Conservation (phyloP, 805 yeast species). For the Saccharomycopsis sp. region DNA sequence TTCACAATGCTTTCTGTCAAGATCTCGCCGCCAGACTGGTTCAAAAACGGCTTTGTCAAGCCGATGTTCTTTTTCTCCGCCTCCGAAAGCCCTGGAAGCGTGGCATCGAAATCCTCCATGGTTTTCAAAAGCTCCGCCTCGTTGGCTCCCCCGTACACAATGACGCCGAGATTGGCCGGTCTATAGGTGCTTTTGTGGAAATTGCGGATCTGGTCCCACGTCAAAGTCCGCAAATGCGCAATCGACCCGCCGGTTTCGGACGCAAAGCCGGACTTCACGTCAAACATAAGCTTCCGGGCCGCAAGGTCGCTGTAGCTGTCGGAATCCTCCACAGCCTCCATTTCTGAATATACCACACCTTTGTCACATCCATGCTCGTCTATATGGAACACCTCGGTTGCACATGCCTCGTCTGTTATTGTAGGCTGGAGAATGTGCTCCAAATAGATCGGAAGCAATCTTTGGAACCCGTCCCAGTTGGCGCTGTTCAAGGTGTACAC, state of each 20-base stretch:
- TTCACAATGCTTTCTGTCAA: conserved; percentile 35
- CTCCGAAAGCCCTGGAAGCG: conserved; percentile 35
- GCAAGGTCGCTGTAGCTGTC: conserved; percentile 46
- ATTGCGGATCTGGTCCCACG: conserved; percentile 64
- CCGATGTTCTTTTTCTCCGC: conserved; percentile 5
- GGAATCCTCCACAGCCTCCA: conserved; percentile 84
- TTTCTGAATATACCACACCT: conserved; percentile 95
- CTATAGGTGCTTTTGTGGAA: conserved; percentile 71
- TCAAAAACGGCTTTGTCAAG: conserved; percentile 28
- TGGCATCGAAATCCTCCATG: conserved; percentile 55
- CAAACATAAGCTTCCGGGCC: conserved; percentile 39
- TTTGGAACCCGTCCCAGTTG: conserved; percentile 91
- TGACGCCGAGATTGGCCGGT: conserved; percentile 76
- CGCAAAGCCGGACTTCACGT: conserved; percentile 67
- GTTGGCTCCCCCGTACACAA: conserved; percentile 81
- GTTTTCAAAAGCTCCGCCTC: conserved; percentile 59
- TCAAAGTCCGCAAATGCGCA: conserved; percentile 63
- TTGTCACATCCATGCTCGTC: conserved; percentile 88
- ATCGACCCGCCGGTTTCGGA: conserved; percentile 93
- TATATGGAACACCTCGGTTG: conserved; percentile 91
- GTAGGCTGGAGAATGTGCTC: conserved; percentile 86
- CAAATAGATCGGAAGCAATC: conserved; percentile 77
- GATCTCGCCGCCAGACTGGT: conserved; percentile 36
- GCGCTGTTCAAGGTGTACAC: conserved; percentile 88
- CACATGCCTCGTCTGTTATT: conserved; percentile 80